These are phyloP conservation scores for Cytidiella melzeri DNA, from an alignment of 768 basidiomycete genomes.

Conservation along the genomic window DNA sequence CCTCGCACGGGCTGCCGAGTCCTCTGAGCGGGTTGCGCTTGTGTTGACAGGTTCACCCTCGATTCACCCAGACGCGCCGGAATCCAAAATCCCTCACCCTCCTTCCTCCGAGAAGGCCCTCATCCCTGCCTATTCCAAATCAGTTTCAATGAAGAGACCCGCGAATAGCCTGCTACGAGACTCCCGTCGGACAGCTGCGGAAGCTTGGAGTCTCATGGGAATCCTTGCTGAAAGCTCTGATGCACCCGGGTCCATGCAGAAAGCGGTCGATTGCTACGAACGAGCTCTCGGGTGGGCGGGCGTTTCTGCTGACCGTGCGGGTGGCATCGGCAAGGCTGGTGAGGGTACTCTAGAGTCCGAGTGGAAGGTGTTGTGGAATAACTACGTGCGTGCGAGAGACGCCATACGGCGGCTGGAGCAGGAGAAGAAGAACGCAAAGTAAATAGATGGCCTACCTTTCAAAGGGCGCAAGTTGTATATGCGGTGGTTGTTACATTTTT, in stretches of 20 bases:
- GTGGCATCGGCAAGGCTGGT: conserved; percentile 35
- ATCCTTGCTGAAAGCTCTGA: conserved; percentile 45
- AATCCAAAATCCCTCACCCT: conserved; percentile 29
- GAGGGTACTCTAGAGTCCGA: conserved; percentile 53
- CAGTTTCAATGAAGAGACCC: conserved; percentile 44
- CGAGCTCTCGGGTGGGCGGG: conserved; percentile 69
- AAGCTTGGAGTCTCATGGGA: conserved; percentile 72
- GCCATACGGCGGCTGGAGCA: too few relatives aligned
- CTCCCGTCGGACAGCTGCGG: conserved; percentile 62
- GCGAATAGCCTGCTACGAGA: conserved; percentile 59
- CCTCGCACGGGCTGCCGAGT: conserved; percentile 56
- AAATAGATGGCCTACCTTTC: too few relatives aligned
- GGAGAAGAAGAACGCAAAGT: too few relatives aligned
- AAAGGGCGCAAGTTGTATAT: too few relatives aligned
- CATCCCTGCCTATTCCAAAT: conserved; percentile 38
- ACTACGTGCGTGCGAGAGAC: conserved; percentile 46
- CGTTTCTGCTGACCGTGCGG: conserved; percentile 29
- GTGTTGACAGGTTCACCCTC: conserved; percentile 41
- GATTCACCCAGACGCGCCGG: conserved; percentile 29
- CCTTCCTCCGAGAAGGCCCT: conserved; percentile 37
- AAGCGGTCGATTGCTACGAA: conserved; percentile 59
- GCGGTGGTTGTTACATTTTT: too few relatives aligned
- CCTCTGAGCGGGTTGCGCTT: conserved; percentile 58
- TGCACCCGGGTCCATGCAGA: conserved; percentile 25
- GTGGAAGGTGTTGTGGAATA: conserved; percentile 55